Conservation (phyloP, 192 early-diverging fungal species). For the Geranomyces variabilis region DNA sequence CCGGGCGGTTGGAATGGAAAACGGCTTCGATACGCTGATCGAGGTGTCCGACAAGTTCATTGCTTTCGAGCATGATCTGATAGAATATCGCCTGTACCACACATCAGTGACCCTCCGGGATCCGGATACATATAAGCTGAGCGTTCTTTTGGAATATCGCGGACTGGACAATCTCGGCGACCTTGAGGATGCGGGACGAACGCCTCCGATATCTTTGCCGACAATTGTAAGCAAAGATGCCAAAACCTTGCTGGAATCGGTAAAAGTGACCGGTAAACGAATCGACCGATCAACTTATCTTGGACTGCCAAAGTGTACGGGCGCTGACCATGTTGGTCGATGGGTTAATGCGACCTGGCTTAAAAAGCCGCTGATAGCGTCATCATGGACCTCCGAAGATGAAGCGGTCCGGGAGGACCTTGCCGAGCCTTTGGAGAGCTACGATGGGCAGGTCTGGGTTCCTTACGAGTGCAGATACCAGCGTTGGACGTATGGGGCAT, state of each 20-base stretch:
- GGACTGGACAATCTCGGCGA: background rate
- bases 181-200: background rate
- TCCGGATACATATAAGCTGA: conserved; percentile 20
- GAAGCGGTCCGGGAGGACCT: conserved; percentile 23
- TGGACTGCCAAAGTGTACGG: conserved; percentile 16
- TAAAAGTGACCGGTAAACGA: conserved; percentile 16
- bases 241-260: background rate
- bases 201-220: background rate
- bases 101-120: conserved; percentile 11
- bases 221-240: conserved; percentile 17
- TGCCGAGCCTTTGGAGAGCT: conserved; percentile 12
- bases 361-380: conserved; percentile 2
- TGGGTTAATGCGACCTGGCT: conserved; percentile 31
- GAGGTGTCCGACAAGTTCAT: background rate
- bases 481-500: conserved; percentile 14
- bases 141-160: conserved; percentile 18
- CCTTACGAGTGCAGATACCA: conserved; percentile 30
- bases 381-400: conserved; percentile 19
- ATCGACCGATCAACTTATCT: conserved; percentile 21
- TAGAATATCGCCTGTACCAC: conserved; percentile 23
- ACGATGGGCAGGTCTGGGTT: conserved; percentile 29
- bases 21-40: conserved; percentile 20
- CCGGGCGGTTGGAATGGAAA: conserved; percentile 8
- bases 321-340: conserved; percentile 19
- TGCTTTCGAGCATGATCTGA: background rate